Base-by-base conservation (phyloP, 495 filamentous ascomycete genomes). In the Bacidia gigantensis region DNA sequence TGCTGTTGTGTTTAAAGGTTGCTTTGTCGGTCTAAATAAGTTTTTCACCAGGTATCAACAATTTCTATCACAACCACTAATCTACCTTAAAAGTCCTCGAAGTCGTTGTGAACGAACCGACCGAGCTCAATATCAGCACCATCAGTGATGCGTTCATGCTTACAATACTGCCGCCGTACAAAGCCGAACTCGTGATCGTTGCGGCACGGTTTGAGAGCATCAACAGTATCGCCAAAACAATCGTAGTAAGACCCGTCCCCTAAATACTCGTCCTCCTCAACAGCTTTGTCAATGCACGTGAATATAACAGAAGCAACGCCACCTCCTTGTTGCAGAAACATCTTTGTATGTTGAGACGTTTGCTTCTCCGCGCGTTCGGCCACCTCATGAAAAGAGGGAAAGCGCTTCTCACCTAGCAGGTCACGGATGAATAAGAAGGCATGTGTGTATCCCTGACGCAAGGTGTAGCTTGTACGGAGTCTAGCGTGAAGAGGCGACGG, bases 181-280 rank as follows among this genome's bases (percentile, higher is more conserved):
- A 62, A 62, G 20, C 40, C 60, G 38, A 54, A 64, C 54, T 64
- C 60, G 40, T 57, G 55, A 39, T 65, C 61, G 39, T 63, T 65
- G 11, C 60, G 44, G 21, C 61, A 64, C 18, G 51, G 20, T 24
- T 49, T 46, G 21, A 63, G 14, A 11, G 12, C 29, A 9, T 44
- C 45, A 11, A 65, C 48, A 3, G 54, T 40, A 2, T 63, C 46
- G 18, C 40, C 40, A 26, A 63, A 58, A 32, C 12, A 18, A 17
- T 0, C 3, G 18, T 45, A 7, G 44, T 56, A 52, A 11, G 23
- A 11, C 9, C 54, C 59, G 49, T 65, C 51, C 5, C 62, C 59
- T 1, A 53, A 39, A 17, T 51, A 55, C 42, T 55, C 45, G 53
- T 64, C 62, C 24, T 56, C 10, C 38, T 58, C 42, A 2, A 54